phyloP scores from a whole-genome alignment of 495 filamentous ascomycete genomes.

The Podospora pseudopauciseta region DNA sequence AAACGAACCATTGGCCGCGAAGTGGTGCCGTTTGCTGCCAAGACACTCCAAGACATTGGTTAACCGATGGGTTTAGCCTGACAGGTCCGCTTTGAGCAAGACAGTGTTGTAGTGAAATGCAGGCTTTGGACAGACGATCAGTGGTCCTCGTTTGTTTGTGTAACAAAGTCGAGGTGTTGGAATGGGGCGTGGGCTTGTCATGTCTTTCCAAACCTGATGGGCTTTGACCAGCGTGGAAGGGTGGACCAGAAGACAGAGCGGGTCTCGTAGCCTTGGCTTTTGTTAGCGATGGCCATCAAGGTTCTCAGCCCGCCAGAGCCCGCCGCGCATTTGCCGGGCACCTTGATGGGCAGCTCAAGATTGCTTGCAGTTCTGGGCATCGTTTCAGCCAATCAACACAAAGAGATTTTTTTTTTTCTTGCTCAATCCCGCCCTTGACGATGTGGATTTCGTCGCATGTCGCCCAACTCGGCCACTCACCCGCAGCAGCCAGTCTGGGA shows the following conservation, averaged over 20 bases:
- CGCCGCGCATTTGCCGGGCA: not conserved
- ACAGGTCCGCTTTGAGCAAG: not conserved
- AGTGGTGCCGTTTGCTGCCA: constrained; percentile 4
- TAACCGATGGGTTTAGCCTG: constrained; percentile 9
- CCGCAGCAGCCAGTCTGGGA: not conserved
- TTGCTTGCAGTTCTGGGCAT: constrained; percentile 15
- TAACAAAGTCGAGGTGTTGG: not conserved
- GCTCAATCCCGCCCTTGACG: constrained; percentile 6
- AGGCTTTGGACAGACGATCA: not conserved
- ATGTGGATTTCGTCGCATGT: not conserved
- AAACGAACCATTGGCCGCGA: not conserved
- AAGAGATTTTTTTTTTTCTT: constrained; percentile 11
- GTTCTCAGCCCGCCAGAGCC: not conserved
- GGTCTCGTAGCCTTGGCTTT: not conserved
- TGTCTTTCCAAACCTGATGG: not conserved
- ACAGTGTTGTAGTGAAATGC: constrained; percentile 4
- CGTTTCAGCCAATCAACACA: constrained; percentile 16
- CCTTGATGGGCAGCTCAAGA: constrained; percentile 3
- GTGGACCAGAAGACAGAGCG: not conserved
- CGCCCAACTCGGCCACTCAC: constrained; percentile 11
- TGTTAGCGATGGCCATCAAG: constrained; percentile 9
- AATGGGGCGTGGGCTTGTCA: not conserved
- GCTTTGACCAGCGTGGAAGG: not conserved
- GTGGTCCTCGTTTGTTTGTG: not conserved
- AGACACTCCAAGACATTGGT: constrained; percentile 9